Evolutionary conservation across 306 rosid species (phyloP).

Genomic region (Ormosia semicastrata): DNA sequence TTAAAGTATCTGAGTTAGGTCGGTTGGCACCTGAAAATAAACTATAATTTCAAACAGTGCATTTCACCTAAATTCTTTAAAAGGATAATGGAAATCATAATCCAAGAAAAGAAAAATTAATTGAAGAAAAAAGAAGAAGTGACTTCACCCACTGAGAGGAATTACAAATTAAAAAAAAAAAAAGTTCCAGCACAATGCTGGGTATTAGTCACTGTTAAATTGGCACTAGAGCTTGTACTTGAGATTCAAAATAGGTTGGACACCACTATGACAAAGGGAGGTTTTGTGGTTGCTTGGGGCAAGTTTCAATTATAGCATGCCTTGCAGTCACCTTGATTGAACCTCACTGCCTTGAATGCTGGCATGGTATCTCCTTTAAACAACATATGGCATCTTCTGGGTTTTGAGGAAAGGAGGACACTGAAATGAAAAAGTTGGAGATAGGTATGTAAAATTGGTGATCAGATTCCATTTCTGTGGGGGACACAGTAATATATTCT

Average conservation of each 20-base stretch:
- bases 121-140: conserved; percentile 18
- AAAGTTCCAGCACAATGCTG: conserved; percentile 26
- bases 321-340: conserved; percentile 41
- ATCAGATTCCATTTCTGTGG: conserved; percentile 40
- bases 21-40: conserved; percentile 30
- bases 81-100: conserved; percentile 31
- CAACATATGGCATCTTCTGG: conserved; percentile 47
- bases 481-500: conserved; percentile 18
- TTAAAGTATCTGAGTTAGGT: conserved; percentile 32
- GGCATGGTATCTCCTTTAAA: conserved; percentile 49
- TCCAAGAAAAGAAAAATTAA: not conserved
- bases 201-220: conserved; percentile 16
- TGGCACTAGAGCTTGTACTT: conserved; percentile 19
- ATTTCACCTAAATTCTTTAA: conserved; percentile 2
- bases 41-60: conserved; percentile 13
- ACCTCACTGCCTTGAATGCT: conserved; percentile 41
- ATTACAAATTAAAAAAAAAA: not conserved
- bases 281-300: conserved; percentile 25
- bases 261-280: conserved; percentile 32
- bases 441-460: conserved; percentile 31
- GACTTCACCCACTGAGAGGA: conserved; percentile 5
- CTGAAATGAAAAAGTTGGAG: conserved; percentile 15
- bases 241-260: conserved; percentile 39
- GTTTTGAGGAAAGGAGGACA: conserved; percentile 33
- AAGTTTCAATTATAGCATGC: conserved; percentile 27